These are phyloP conservation scores for Colletotrichum graminicola DNA, from an alignment of 2,329 filamentous ascomycete genomes.

Conservation along the genomic window DNA sequence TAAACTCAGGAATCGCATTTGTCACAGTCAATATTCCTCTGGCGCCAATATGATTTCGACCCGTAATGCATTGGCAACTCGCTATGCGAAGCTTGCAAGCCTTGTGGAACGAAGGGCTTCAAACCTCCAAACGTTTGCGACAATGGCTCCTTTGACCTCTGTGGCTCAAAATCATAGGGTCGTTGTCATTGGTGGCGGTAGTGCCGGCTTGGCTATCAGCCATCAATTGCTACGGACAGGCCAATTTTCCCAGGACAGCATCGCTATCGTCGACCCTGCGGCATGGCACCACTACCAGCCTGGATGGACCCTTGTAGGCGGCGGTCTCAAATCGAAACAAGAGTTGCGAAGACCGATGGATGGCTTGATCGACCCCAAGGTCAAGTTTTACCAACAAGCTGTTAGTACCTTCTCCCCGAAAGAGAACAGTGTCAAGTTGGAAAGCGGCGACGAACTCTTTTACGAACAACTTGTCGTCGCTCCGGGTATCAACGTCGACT, in stretches of 20 bases:
- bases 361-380: constrained; percentile 67
- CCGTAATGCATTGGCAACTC: constrained; percentile 40
- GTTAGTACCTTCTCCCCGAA: constrained; percentile 66
- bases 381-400: constrained; percentile 69
- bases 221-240: constrained; percentile 75
- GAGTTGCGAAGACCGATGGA: constrained; percentile 65
- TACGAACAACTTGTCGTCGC: constrained; percentile 76
- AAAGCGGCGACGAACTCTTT: constrained; percentile 65
- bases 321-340: constrained; percentile 73
- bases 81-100: constrained; percentile 33
- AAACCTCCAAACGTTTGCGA: constrained; percentile 41
- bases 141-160: constrained; percentile 35
- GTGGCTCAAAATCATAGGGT: constrained; percentile 65
- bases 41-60: constrained; percentile 43
- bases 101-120: constrained; percentile 4
- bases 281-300: constrained; percentile 76
- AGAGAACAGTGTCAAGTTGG: constrained; percentile 67
- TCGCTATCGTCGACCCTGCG: constrained; percentile 74
- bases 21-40: not conserved
- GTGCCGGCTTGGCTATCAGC: constrained; percentile 73
- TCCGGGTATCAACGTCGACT: constrained; percentile 67
- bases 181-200: constrained; percentile 75
- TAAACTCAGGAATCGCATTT: not conserved
- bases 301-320: constrained; percentile 77
- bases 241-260: constrained; percentile 68